Conservation (phyloP, 2,329 filamentous ascomycete species). For the Mariannaea elegans region DNA sequence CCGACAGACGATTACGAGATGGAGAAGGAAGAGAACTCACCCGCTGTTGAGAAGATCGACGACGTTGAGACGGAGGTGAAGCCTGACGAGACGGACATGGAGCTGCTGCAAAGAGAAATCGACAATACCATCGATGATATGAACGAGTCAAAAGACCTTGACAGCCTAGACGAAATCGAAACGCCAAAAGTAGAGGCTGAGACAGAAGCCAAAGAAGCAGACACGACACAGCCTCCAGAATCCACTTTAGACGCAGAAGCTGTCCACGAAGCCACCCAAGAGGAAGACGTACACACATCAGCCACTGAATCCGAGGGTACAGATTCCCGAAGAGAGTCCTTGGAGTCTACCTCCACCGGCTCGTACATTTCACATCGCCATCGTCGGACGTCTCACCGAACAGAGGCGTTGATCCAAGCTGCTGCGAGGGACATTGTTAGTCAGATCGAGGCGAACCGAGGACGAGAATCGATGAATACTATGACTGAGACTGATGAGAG, state of each 20-base stretch:
- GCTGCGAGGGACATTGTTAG: constrained; percentile 61
- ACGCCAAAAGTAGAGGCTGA: constrained; percentile 11
- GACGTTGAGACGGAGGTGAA: constrained; percentile 26
- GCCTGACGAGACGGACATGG: constrained; percentile 19
- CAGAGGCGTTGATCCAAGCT: constrained; percentile 63
- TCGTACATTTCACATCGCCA: constrained; percentile 40
- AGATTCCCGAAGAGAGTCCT: constrained; percentile 33
- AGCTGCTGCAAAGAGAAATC: not conserved
- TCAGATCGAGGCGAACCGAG: constrained; percentile 49
- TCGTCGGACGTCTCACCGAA: constrained; percentile 53
- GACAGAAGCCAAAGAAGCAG: constrained; percentile 17
- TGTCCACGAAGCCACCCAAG: not conserved
- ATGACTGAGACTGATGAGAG: constrained; percentile 31
- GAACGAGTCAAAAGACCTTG: constrained; percentile 1
- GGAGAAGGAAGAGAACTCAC: constrained; percentile 20
- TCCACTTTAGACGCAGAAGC: constrained; percentile 6
- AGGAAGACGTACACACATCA: constrained; percentile 25
- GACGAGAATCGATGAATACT: constrained; percentile 38
- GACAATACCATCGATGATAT: constrained; percentile 9
- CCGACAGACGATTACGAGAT: constrained; percentile 49
- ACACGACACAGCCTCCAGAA: not conserved
- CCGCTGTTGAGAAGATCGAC: constrained; percentile 20
- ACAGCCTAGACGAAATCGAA: constrained; percentile 7
- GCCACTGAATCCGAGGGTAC: constrained; percentile 31
- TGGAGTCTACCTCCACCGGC: constrained; percentile 29